A percentile compares a stretch with the other conserved stretches of the same genome.
Evolutionary conservation across 2,329 filamentous ascomycete species (phyloP).

Genomic region (Aspergillus oerlinghausenensis): DNA sequence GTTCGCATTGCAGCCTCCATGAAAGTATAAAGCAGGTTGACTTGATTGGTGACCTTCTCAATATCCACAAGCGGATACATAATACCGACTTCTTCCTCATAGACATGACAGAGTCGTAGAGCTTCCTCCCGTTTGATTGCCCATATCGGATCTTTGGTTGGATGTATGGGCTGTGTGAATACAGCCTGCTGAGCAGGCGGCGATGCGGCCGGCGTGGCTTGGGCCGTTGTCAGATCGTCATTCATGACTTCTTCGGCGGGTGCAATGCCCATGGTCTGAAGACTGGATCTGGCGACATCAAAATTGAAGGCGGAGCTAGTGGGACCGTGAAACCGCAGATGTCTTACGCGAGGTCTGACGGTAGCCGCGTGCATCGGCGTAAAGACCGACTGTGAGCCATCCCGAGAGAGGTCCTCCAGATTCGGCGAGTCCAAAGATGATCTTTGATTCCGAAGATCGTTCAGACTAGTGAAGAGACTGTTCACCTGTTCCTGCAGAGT

Average conservation of each 20-base stretch:
- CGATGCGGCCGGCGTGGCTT: constrained; percentile 49
- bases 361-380: constrained; percentile 37
- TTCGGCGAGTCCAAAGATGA: constrained; percentile 28
- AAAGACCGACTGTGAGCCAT: constrained; percentile 37
- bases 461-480: constrained; percentile 68
- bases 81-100: constrained; percentile 84
- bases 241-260: constrained; percentile 57
- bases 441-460: constrained; percentile 54
- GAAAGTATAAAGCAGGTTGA: constrained; percentile 65
- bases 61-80: constrained; percentile 88
- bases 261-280: constrained; percentile 85
- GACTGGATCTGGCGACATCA: constrained; percentile 78
- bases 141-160: constrained; percentile 72
- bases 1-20: constrained; percentile 62
- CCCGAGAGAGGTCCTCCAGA: constrained; percentile 33
- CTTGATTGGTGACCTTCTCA: constrained; percentile 64
- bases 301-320: constrained; percentile 83
- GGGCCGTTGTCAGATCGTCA: constrained; percentile 51
- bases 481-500: constrained; percentile 81
- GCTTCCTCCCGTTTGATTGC: constrained; percentile 74
- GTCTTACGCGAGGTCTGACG: constrained; percentile 49
- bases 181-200: constrained; percentile 35
- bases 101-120: constrained; percentile 69
- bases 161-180: constrained; percentile 37
- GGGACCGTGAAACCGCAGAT: constrained; percentile 71